Percentiles rank a stretch among this genome's conserved stretches.
Evolutionary conservation across 352 stramenopile genomes (phyloP).

Genomic region (Phytophthora ramorum): DNA sequence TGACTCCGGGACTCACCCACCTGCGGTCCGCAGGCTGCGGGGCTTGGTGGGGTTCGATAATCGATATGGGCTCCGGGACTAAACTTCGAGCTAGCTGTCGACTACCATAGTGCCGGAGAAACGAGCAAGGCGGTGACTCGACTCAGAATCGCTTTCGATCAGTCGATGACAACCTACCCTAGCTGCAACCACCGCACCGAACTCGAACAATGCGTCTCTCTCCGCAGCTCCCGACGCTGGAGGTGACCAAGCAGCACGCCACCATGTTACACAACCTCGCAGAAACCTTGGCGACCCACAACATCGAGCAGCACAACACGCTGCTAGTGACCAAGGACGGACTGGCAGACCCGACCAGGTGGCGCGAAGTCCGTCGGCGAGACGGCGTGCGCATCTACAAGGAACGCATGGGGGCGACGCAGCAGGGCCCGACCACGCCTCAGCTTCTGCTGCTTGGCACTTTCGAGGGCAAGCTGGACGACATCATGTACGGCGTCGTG

Average conservation of each 20-base stretch:
- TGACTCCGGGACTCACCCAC: background rate
- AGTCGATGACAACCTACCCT: slow-evolving; percentile 8
- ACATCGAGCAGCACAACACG: slow-evolving; percentile 34
- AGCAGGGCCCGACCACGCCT: slow-evolving; percentile 34
- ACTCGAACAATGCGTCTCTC: slow-evolving; percentile 23
- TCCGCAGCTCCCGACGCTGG: slow-evolving; percentile 16
- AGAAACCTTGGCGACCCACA: slow-evolving; percentile 28
- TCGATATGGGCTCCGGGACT: slow-evolving; percentile 27
- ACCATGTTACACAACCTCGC: slow-evolving; percentile 32
- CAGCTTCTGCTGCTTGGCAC: slow-evolving; percentile 65
- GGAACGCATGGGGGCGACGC: slow-evolving; percentile 29
- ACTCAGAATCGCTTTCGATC: slow-evolving; percentile 22
- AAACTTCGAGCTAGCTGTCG: slow-evolving; percentile 22
- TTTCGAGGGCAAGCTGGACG: slow-evolving; percentile 58
- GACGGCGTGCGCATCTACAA: slow-evolving; percentile 47
- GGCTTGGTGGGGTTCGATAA: slow-evolving; percentile 12
- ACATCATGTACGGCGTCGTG: slow-evolving; percentile 65
- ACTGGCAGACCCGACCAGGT: slow-evolving; percentile 21
- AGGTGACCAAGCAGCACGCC: slow-evolving; percentile 19
- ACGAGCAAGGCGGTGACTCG: slow-evolving; percentile 18
- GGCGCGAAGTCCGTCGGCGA: slow-evolving; percentile 34
- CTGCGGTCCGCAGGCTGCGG: too few species aligned
- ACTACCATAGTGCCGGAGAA: slow-evolving; percentile 1
- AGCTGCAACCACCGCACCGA: background rate
- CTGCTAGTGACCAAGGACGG: slow-evolving; percentile 32